phyloP scores from a whole-genome alignment of 805 yeast species.

The Metahyphopichia silvanorum region DNA sequence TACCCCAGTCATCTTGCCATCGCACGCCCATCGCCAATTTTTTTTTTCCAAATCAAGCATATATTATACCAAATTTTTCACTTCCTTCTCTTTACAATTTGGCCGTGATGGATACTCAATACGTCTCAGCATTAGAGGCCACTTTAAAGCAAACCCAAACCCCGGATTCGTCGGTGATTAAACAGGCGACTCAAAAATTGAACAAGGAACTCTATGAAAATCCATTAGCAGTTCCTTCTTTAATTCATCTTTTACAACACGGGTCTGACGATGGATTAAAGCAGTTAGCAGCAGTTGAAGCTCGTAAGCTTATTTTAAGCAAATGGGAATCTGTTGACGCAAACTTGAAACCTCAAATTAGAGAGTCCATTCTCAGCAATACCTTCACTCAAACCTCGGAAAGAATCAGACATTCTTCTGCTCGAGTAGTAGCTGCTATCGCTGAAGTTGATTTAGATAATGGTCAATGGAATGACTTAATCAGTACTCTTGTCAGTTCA shows the following conservation, averaged over 20 bases:
- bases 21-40: too few species aligned
- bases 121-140: constrained; percentile 67
- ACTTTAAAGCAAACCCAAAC: constrained; percentile 74
- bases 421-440: constrained; percentile 86
- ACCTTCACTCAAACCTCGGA: constrained; percentile 65
- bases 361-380: constrained; percentile 62
- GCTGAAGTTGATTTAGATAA: constrained; percentile 69
- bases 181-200: constrained; percentile 74
- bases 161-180: constrained; percentile 79
- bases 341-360: constrained; percentile 55
- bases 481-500: constrained; percentile 67
- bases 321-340: constrained; percentile 64
- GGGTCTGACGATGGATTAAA: constrained; percentile 69
- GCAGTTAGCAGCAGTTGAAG: constrained; percentile 95
- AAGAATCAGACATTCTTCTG: constrained; percentile 80
- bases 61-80: too few species aligned
- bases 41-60: too few species aligned
- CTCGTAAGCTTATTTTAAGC: constrained; percentile 72
- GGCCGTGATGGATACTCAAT: constrained; percentile 63
- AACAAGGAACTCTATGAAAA: constrained; percentile 71
- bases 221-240: constrained; percentile 72
- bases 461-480: constrained; percentile 69
- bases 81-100: neutral
- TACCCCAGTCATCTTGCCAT: too few species aligned
- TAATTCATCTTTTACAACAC: constrained; percentile 75